phyloP scores from a whole-genome alignment of 2,329 filamentous ascomycete species.

The Penicillium vulpinum region DNA sequence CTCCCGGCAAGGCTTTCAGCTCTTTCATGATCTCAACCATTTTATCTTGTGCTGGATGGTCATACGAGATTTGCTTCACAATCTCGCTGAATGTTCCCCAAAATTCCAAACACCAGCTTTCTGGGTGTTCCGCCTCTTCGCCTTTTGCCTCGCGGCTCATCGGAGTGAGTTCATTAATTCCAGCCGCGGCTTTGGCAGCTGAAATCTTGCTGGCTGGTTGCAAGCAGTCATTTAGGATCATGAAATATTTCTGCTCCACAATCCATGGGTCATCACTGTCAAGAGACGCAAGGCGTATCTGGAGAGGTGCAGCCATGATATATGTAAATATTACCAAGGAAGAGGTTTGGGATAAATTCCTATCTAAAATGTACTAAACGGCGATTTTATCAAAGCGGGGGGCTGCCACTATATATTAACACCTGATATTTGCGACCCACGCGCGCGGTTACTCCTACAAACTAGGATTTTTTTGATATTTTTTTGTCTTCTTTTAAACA shows the following conservation, averaged over 20 bases:
- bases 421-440: too few species aligned
- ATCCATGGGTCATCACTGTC: neutral
- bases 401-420: too few species aligned
- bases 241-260: neutral
- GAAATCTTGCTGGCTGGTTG: neutral
- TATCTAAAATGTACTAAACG: too few species aligned
- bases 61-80: neutral
- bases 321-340: too few species aligned
- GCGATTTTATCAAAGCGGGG: neutral
- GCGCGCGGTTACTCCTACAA: too few species aligned
- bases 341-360: too few species aligned
- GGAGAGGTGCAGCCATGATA: neutral
- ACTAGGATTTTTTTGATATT: too few species aligned
- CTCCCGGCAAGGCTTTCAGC: neutral
- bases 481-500: too few species aligned
- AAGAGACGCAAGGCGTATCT: neutral
- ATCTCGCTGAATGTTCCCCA: neutral
- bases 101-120: neutral
- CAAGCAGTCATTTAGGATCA: neutral
- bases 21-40: neutral
- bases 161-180: neutral
- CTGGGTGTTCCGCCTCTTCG: neutral
- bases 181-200: neutral
- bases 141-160: neutral
- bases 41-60: constrained; percentile 1